These are phyloP conservation scores for Candida mattraensis DNA, from an alignment of 805 yeast genomes.

Conservation along the genomic window DNA sequence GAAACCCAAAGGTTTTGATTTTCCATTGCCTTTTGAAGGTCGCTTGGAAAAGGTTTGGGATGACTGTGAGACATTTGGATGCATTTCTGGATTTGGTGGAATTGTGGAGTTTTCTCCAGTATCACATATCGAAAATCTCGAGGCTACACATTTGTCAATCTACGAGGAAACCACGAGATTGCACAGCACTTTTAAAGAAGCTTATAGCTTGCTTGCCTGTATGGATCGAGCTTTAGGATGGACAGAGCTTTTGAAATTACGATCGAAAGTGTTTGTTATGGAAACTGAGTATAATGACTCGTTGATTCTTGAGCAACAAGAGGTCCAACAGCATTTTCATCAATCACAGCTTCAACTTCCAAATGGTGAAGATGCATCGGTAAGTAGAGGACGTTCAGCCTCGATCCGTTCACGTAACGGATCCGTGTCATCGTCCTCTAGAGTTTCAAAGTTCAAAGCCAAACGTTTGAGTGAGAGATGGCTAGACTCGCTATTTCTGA, in stretches of 20 bases:
- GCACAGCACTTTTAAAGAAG: constrained; percentile 53
- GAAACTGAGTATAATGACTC: constrained; percentile 56
- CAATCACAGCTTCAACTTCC: constrained; percentile 8
- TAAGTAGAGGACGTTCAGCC: constrained; percentile 18
- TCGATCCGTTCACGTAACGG: constrained; percentile 22
- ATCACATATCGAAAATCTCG: constrained; percentile 41
- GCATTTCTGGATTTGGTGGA: constrained; percentile 35
- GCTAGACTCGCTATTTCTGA: constrained; percentile 67
- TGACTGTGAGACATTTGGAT: constrained; percentile 32
- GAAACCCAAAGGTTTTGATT: constrained; percentile 41
- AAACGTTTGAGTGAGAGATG: constrained; percentile 72
- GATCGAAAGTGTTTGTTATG: constrained; percentile 80
- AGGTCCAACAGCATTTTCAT: constrained; percentile 10
- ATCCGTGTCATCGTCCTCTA: constrained; percentile 23
- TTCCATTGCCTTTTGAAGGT: constrained; percentile 58
- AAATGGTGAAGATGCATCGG: constrained; percentile 2
- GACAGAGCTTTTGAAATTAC: constrained; percentile 66
- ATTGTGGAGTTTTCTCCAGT: constrained; percentile 34
- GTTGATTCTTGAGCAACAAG: constrained; percentile 20
- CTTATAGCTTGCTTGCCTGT: constrained; percentile 69
- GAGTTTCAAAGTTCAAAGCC: constrained; percentile 29
- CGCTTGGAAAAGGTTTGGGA: constrained; percentile 50
- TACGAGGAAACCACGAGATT: constrained; percentile 46
- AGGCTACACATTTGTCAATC: constrained; percentile 48
- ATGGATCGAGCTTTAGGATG: constrained; percentile 75